Conservation (phyloP, 1,284 basidiomycete species). For the Agroathelia rolfsii region DNA sequence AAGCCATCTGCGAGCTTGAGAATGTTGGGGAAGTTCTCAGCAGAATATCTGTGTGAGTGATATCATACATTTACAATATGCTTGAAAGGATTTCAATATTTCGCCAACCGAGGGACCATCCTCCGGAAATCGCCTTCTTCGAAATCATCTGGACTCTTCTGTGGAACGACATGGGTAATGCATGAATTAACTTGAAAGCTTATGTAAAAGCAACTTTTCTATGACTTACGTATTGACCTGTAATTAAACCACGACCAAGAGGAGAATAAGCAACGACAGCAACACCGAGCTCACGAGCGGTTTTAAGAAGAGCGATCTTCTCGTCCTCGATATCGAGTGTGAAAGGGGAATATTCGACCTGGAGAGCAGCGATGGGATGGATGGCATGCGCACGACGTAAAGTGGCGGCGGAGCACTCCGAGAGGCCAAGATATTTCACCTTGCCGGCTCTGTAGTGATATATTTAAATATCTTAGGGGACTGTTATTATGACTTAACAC, state of each 20-base stretch:
- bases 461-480: not conserved
- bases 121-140: slow-evolving; percentile 37
- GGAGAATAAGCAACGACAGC: slow-evolving; percentile 52
- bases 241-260: slow-evolving; percentile 52
- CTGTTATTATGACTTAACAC: slow-evolving; percentile 5
- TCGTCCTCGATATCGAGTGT: slow-evolving; percentile 40
- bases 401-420: slow-evolving; percentile 46
- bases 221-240: slow-evolving; percentile 36
- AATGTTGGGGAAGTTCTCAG: slow-evolving; percentile 38
- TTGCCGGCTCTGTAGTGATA: slow-evolving; percentile 36
- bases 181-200: not conserved
- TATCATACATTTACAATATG: slow-evolving; percentile 10
- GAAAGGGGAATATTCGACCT: slow-evolving; percentile 60
- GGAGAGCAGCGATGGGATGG: slow-evolving; percentile 50
- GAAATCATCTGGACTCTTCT: slow-evolving; percentile 43
- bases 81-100: slow-evolving; percentile 11
- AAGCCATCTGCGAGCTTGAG: slow-evolving; percentile 29
- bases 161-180: no score
- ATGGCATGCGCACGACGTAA: slow-evolving; percentile 55
- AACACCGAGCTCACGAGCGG: slow-evolving; percentile 43
- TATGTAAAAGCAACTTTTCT: slow-evolving; percentile 20
- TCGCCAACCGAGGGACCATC: slow-evolving; percentile 23
- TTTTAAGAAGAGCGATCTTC: slow-evolving; percentile 35
- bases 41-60: slow-evolving; percentile 13
- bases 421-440: slow-evolving; percentile 51